Conservation (phyloP, 2,329 filamentous ascomycete genomes). For the Thielaviopsis punctulata region DNA sequence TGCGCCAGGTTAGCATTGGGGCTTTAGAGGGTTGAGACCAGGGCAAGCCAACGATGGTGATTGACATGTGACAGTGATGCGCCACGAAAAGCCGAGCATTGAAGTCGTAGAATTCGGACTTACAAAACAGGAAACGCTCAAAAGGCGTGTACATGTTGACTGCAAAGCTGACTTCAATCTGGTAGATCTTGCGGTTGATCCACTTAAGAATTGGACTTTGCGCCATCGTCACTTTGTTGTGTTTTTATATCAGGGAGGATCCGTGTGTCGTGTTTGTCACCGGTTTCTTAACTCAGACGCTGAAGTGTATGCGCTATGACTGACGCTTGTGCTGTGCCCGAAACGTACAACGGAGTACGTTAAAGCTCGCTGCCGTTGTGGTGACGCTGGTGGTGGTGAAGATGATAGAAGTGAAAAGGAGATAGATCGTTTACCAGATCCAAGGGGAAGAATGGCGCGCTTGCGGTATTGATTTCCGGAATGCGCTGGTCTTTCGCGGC, state of each 20-base stretch:
- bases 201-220: slow-evolving; percentile 27
- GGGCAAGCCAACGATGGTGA: neutral
- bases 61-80: slow-evolving; percentile 5
- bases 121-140: slow-evolving; percentile 96
- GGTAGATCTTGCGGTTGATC: slow-evolving; percentile 90
- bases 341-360: neutral
- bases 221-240: slow-evolving; percentile 6
- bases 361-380: neutral
- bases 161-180: slow-evolving; percentile 92
- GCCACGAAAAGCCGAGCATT: neutral
- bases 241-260: neutral
- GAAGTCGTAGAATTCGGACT: slow-evolving; percentile 19
- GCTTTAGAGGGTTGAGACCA: neutral
- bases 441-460: too few species aligned
- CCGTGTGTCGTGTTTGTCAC: neutral
- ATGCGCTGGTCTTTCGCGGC: too few species aligned
- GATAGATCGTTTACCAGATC: too few species aligned
- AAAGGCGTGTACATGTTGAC: slow-evolving; percentile 95
- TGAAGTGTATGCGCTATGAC: neutral
- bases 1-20: slow-evolving; percentile 21
- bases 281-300: neutral
- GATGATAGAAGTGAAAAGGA: too few species aligned
- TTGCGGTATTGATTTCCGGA: too few species aligned
- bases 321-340: neutral
- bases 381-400: neutral